These are phyloP conservation scores for Mycena haematopus DNA, from an alignment of 768 basidiomycete species.

Conservation along the genomic window DNA sequence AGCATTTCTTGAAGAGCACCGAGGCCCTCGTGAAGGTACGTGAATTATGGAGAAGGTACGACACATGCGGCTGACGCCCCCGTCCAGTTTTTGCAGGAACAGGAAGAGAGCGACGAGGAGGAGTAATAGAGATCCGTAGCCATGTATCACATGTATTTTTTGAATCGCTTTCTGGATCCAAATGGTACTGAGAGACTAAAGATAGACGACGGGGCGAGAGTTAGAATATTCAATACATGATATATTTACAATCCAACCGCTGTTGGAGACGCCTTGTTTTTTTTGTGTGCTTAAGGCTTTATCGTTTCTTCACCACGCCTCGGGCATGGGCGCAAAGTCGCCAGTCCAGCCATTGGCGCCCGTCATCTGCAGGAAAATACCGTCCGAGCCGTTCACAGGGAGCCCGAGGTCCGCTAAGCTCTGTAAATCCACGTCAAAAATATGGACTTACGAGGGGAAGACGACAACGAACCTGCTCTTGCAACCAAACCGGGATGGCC, in stretches of 20 bases:
- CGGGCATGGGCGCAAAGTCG: constrained; percentile 78
- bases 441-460: background rate
- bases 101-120: constrained; percentile 82
- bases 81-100: constrained; percentile 85
- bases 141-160: constrained; percentile 27
- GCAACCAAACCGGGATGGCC: constrained; percentile 89
- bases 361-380: constrained; percentile 81
- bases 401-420: constrained; percentile 88
- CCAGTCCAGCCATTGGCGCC: constrained; percentile 77
- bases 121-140: constrained; percentile 42
- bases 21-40: constrained; percentile 88
- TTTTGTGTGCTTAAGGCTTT: background rate
- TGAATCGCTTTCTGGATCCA: constrained; percentile 8
- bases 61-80: constrained; percentile 1
- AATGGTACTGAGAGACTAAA: constrained; percentile 4
- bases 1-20: constrained; percentile 91
- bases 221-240: constrained; percentile 14
- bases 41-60: constrained; percentile 3
- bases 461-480: constrained; percentile 73
- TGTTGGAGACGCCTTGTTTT: background rate
- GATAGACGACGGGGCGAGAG: background rate
- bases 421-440: constrained; percentile 45
- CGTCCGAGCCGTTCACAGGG: constrained; percentile 91
- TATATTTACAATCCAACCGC: constrained; percentile 7
- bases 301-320: constrained; percentile 72